Conservation (phyloP, 148 eudicot species). For the Euryodendron excelsum region DNA sequence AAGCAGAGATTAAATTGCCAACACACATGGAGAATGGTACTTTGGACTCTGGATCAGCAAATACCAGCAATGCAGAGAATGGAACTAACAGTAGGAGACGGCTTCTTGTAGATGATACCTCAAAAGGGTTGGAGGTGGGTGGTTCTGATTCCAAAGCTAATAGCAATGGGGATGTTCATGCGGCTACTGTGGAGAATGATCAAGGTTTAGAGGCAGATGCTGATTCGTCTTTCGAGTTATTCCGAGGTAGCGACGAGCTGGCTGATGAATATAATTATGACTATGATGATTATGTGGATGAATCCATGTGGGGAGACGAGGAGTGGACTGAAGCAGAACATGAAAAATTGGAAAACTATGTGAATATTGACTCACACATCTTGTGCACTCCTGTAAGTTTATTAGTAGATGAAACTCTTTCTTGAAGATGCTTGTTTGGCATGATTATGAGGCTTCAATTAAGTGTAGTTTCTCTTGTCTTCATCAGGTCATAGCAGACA, state of each 20-base stretch:
- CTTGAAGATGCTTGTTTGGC: background rate
- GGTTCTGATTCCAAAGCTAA: slow-evolving; percentile 23
- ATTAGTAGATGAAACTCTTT: background rate
- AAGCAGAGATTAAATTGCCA: slow-evolving; percentile 33
- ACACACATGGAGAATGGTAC: slow-evolving; percentile 19
- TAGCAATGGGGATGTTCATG: slow-evolving; percentile 37
- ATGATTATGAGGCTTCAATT: background rate
- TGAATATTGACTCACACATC: slow-evolving; percentile 82
- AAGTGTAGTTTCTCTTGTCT: slow-evolving; percentile 2
- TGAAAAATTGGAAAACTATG: slow-evolving; percentile 67
- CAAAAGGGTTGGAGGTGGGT: slow-evolving; percentile 30
- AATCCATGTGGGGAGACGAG: slow-evolving; percentile 95
- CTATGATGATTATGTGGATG: slow-evolving; percentile 96
- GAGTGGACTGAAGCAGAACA: slow-evolving; percentile 86
- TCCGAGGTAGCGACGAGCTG: slow-evolving; percentile 81
- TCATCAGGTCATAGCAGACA: slow-evolving; percentile 91
- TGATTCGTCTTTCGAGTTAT: slow-evolving; percentile 87
- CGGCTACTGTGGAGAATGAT: slow-evolving; percentile 84
- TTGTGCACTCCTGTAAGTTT: slow-evolving; percentile 89
- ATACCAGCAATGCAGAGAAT: slow-evolving; percentile 30
- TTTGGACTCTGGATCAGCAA: slow-evolving; percentile 39
- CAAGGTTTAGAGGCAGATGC: slow-evolving; percentile 82
- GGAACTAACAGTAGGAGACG: slow-evolving; percentile 54
- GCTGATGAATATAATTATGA: slow-evolving; percentile 98
- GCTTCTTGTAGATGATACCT: slow-evolving; percentile 59